Base-by-base conservation (phyloP, 345 rosid genomes). In the Aquilaria malaccensis region DNA sequence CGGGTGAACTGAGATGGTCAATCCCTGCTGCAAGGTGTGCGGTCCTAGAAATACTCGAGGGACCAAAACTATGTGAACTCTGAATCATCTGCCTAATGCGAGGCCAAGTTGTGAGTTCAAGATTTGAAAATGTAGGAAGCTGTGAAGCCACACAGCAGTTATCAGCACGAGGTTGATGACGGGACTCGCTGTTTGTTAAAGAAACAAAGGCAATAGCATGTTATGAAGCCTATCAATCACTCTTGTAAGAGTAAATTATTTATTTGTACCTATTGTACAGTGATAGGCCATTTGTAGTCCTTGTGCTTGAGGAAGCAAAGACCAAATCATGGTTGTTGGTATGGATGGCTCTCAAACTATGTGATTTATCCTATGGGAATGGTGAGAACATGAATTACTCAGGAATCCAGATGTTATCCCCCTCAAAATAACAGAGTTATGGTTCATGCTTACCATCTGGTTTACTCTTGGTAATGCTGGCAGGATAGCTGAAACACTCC, bases 341-440 rank as follows among this genome's bases (percentile, higher is more conserved):
- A 9, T 60, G n/a, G 33, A 45, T 11, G 58, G 55, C 73, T 33
- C 62, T 52, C 11, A 60, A 46, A 63, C 70, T 64, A 32, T 50
- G 61, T 51, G 69, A 64, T 60, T 69, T 76, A 67, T 74, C 83
- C 85, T 80, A 62, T 15, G 61, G 13, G 58, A 45, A 14, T 9
- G 46, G 3, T 3, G 12, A 56, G 49, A 63, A 50, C 10, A 30
- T 29, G 45, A 22, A 55, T 49, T 12, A 59, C 10, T 12, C 58
- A 47, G 29, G 57, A 51, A 11, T 41, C 58, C 49, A 29, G 43
- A 37, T 37, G 43, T n/a, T 12, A 54, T 50, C 33, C 52, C 62
- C 64, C 57, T 56, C 32, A 64, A 30, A 73, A 41, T 14, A 9
- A 53, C 33, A 52, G 30, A 56, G 29, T 22, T 37, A 37, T 10